A percentile compares a stretch with the other conserved stretches of the same genome.
Evolutionary conservation across 2,329 filamentous ascomycete species (phyloP).

Genomic region (Colletotrichum viniferum): DNA sequence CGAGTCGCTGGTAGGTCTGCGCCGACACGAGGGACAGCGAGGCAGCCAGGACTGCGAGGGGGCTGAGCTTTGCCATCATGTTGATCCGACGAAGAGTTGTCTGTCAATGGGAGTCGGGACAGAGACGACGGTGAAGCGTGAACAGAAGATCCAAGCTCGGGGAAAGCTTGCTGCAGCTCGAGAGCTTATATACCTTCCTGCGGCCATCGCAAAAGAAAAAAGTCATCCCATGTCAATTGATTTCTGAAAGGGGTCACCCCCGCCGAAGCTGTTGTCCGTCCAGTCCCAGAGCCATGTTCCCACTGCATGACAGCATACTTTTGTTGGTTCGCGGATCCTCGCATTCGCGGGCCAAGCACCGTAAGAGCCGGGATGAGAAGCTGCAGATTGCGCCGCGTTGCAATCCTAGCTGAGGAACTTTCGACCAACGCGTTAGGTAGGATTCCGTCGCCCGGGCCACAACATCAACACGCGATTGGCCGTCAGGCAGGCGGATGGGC

Average conservation of each 20-base stretch:
- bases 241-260: background rate
- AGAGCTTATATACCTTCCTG: slow-evolving; percentile 17
- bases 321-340: slow-evolving; percentile 10
- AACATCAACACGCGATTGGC: background rate
- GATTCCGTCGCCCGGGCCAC: slow-evolving; percentile 5
- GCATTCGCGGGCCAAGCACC: background rate
- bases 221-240: slow-evolving; percentile 1
- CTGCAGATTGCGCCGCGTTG: slow-evolving; percentile 1
- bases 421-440: slow-evolving; percentile 7
- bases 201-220: background rate
- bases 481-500: background rate
- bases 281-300: background rate
- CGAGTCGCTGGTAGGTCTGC: slow-evolving; percentile 65
- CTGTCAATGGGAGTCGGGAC: slow-evolving; percentile 5
- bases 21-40: slow-evolving; percentile 48
- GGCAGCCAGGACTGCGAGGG: slow-evolving; percentile 36
- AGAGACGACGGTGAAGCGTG: slow-evolving; percentile 1
- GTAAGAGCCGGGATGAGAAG: background rate
- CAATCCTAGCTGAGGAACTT: background rate
- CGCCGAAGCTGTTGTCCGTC: background rate
- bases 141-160: background rate
- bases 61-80: slow-evolving; percentile 42
- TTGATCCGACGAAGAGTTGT: slow-evolving; percentile 11
- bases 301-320: slow-evolving; percentile 1
- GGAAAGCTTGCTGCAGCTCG: background rate